Evolutionary conservation across 2,329 filamentous ascomycete genomes (phyloP).

Genomic region (Diplodia seriata): DNA sequence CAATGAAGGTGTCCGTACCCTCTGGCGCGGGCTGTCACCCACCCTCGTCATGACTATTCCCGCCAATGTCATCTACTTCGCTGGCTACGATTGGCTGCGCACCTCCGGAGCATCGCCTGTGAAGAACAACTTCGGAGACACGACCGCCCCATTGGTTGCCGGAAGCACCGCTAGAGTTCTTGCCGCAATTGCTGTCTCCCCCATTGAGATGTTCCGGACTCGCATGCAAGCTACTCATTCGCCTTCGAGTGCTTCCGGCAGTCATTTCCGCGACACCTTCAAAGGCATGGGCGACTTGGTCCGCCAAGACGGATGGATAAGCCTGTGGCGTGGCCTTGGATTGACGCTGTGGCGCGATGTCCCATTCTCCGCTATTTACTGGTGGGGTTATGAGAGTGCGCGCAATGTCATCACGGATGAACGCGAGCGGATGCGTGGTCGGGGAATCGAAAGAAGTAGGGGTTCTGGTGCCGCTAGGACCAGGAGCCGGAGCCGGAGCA

Average conservation of each 20-base stretch:
- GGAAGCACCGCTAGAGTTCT: slow-evolving; percentile 79
- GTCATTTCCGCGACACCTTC: slow-evolving; percentile 81
- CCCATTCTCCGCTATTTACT: slow-evolving; percentile 95
- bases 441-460: slow-evolving; percentile 41
- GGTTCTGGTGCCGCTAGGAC: slow-evolving; percentile 44
- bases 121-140: slow-evolving; percentile 61
- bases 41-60: slow-evolving; percentile 94
- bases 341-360: slow-evolving; percentile 96
- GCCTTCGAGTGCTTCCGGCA: slow-evolving; percentile 48
- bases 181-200: slow-evolving; percentile 82
- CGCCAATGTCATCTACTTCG: slow-evolving; percentile 97
- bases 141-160: slow-evolving; percentile 79
- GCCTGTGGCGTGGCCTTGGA: slow-evolving; percentile 88
- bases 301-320: slow-evolving; percentile 73
- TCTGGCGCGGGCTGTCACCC: slow-evolving; percentile 94
- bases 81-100: slow-evolving; percentile 94
- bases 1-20: slow-evolving; percentile 83
- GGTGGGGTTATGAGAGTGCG: slow-evolving; percentile 94
- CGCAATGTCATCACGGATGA: slow-evolving; percentile 73
- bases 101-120: slow-evolving; percentile 77
- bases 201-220: slow-evolving; percentile 93
- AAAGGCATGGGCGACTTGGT: slow-evolving; percentile 82
- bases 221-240: slow-evolving; percentile 79
- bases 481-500: slow-evolving; percentile 29
- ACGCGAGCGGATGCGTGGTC: slow-evolving; percentile 55